A percentile compares a stretch with the other conserved stretches of the same genome.
Conservation (phyloP, 768 basidiomycete genomes). For the Sarcomyxa edulis region DNA sequence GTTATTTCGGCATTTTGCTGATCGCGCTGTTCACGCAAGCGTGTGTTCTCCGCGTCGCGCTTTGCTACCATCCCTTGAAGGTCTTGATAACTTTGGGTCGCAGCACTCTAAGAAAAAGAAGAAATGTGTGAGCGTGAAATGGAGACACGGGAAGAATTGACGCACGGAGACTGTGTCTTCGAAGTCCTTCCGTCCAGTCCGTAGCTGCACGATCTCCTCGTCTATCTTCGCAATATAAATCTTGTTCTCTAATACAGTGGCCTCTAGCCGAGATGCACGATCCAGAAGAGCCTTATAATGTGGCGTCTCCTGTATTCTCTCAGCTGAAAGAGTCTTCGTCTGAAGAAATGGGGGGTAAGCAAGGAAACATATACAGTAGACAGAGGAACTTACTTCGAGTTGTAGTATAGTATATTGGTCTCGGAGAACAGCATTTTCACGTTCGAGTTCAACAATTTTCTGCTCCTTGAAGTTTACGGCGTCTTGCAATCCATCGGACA, state of each 20-base stretch:
- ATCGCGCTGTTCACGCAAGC: slow-evolving; percentile 71
- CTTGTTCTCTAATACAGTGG: slow-evolving; percentile 31
- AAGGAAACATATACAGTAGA: neutral
- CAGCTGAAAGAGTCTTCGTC: slow-evolving; percentile 38
- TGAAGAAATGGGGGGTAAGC: slow-evolving; percentile 18
- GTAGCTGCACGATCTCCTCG: slow-evolving; percentile 37
- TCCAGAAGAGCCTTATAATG: slow-evolving; percentile 55
- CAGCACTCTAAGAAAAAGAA: slow-evolving; percentile 21
- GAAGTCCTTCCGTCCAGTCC: slow-evolving; percentile 36
- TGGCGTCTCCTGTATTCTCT: slow-evolving; percentile 39
- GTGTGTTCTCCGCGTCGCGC: slow-evolving; percentile 60
- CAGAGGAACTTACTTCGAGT: neutral
- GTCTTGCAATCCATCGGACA: slow-evolving; percentile 34
- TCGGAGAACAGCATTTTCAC: slow-evolving; percentile 37
- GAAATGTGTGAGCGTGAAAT: slow-evolving; percentile 9
- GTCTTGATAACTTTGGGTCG: slow-evolving; percentile 55
- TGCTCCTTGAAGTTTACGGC: slow-evolving; percentile 36
- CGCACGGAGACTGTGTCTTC: slow-evolving; percentile 41
- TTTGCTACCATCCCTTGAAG: slow-evolving; percentile 54
- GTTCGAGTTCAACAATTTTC: slow-evolving; percentile 43
- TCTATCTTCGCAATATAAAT: slow-evolving; percentile 33
- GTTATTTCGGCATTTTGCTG: slow-evolving; percentile 56
- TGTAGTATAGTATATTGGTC: slow-evolving; percentile 27
- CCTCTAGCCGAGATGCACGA: slow-evolving; percentile 44
- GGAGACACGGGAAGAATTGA: slow-evolving; percentile 34